Evolutionary conservation across 225 moss, liverwort and hornwort species (phyloP).

Genomic region (Bryum argenteum): DNA sequence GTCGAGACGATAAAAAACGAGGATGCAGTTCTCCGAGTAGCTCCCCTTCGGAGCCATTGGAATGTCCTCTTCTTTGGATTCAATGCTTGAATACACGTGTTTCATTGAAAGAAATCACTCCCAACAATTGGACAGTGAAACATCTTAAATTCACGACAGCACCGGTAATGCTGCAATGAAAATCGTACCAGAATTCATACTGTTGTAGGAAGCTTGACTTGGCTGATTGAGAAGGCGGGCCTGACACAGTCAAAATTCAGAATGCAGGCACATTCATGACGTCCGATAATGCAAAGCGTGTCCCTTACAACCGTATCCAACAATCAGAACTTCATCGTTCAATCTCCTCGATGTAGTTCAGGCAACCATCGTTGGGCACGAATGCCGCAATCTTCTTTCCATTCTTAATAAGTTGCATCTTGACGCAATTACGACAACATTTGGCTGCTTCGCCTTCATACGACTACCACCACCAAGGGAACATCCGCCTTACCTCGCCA

Average conservation of each 20-base stretch:
- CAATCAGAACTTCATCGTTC: too few relatives aligned
- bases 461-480: too few relatives aligned
- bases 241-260: not conserved
- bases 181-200: too few relatives aligned
- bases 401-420: too few relatives aligned
- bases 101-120: not conserved
- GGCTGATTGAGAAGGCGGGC: not conserved
- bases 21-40: constrained; percentile 95
- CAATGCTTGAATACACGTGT: constrained; percentile 90
- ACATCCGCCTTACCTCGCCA: too few relatives aligned
- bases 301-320: too few relatives aligned
- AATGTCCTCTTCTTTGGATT: constrained; percentile 87
- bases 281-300: too few relatives aligned
- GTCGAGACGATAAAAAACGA: constrained; percentile 91
- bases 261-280: not conserved
- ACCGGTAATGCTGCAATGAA: not conserved
- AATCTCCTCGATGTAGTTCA: too few relatives aligned
- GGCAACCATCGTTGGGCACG: too few relatives aligned
- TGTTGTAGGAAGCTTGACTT: not conserved
- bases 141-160: not conserved
- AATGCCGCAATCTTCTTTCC: too few relatives aligned
- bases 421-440: too few relatives aligned
- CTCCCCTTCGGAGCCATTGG: constrained; percentile 94
- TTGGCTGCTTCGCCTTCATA: too few relatives aligned
- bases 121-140: not conserved